Evolutionary conservation across 2,329 filamentous ascomycete species (phyloP).

Genomic region (Tolypocladium guangdongense): DNA sequence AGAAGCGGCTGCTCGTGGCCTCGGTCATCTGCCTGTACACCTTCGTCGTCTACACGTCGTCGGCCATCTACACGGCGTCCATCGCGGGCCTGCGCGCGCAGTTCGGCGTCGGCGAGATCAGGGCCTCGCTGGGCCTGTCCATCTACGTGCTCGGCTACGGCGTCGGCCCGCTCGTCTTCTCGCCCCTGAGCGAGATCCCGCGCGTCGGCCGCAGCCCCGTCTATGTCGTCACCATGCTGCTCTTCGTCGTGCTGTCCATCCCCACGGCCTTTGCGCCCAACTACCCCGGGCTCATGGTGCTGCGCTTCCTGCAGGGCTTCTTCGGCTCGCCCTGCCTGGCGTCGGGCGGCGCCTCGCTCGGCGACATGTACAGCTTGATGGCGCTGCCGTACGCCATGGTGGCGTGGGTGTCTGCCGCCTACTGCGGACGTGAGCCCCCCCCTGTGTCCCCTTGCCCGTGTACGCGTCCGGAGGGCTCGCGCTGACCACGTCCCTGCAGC

Average conservation of each 20-base stretch:
- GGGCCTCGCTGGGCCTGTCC: constrained; percentile 45
- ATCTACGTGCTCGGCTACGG: constrained; percentile 56
- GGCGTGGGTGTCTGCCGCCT: constrained; percentile 45
- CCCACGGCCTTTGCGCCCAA: constrained; percentile 52
- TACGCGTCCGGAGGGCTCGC: background rate
- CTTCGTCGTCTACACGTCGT: constrained; percentile 44
- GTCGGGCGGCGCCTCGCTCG: constrained; percentile 40
- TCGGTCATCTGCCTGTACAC: constrained; percentile 45
- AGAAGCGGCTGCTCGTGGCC: constrained; percentile 29
- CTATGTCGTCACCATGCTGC: constrained; percentile 55
- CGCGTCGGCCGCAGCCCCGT: constrained; percentile 55
- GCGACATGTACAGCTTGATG: constrained; percentile 43
- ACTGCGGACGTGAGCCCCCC: constrained; percentile 28
- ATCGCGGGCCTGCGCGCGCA: constrained; percentile 34
- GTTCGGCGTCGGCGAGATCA: constrained; percentile 40
- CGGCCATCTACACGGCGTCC: constrained; percentile 36
- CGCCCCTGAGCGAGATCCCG: constrained; percentile 56
- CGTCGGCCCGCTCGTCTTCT: constrained; percentile 53
- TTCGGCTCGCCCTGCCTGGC: constrained; percentile 56
- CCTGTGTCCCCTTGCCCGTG: background rate
- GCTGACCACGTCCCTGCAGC: constrained; percentile 17
- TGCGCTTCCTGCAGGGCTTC: constrained; percentile 55
- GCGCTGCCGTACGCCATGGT: constrained; percentile 47
- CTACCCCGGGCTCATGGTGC: constrained; percentile 51
- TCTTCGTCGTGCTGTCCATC: constrained; percentile 58